Conservation (phyloP, 192 early-diverging fungal genomes). For the Rhizophagus clarus region DNA sequence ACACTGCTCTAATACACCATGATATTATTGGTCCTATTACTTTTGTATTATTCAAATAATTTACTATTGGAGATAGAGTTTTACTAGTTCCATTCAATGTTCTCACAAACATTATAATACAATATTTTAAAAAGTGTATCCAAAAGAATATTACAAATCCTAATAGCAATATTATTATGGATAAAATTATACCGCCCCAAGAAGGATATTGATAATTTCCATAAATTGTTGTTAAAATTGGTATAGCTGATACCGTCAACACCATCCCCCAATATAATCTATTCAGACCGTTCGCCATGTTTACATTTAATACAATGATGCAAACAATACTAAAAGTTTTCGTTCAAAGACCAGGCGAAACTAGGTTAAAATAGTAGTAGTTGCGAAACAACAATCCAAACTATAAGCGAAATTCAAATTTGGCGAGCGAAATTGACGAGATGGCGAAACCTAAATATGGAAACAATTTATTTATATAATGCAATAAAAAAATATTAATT, state of each 20-base stretch:
- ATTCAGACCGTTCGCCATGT: not conserved
- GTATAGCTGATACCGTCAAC: not conserved
- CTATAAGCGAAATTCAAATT: no score
- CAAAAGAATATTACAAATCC: not conserved
- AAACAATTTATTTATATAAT: no score
- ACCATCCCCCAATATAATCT: not conserved
- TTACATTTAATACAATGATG: no score
- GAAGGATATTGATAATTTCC: not conserved
- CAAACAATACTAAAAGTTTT: no score
- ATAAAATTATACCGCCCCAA: not conserved
- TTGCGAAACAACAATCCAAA: no score
- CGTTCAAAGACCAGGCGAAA: no score
- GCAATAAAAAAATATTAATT: no score
- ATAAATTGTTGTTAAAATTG: not conserved
- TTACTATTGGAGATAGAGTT: not conserved
- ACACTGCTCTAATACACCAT: not conserved
- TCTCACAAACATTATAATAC: not conserved
- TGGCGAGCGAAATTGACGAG: no score
- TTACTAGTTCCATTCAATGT: not conserved
- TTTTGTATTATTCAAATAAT: not conserved
- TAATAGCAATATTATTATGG: not conserved
- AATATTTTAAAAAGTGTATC: not conserved
- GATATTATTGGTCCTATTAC: not conserved
- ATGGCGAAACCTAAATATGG: no score
- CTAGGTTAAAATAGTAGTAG: no score